phyloP scores from a whole-genome alignment of 257 asterid species.

The Solanum sejunctum region DNA sequence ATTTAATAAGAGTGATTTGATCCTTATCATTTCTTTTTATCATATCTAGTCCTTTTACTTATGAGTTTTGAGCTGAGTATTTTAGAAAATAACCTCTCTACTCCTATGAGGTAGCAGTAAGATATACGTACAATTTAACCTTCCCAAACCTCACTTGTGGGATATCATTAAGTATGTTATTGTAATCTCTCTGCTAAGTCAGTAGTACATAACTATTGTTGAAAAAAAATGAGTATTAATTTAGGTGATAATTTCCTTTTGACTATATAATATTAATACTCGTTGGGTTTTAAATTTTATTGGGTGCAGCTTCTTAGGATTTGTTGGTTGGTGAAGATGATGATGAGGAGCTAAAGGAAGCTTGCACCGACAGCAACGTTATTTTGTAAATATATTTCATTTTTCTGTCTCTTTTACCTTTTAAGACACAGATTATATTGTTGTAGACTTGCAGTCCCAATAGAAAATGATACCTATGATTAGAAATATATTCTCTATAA shows the following conservation, averaged over 20 bases:
- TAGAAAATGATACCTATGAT: background rate
- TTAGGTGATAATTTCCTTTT: background rate
- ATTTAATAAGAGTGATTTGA: no score
- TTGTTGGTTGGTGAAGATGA: slow-evolving; percentile 31
- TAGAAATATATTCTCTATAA: background rate
- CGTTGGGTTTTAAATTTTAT: background rate
- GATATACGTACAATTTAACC: no score
- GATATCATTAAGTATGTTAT: no score
- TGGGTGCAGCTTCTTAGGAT: slow-evolving; percentile 37
- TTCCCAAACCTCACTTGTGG: no score
- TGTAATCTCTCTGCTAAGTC: no score
- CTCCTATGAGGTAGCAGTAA: no score
- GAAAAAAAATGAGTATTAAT: background rate
- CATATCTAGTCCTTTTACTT: no score
- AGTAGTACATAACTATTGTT: no score
- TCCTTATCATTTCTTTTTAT: no score
- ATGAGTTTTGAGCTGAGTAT: no score
- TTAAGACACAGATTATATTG: background rate
- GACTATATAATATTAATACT: background rate
- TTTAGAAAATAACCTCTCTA: no score
- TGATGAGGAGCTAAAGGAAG: background rate
- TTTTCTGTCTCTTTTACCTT: background rate
- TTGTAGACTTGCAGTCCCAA: background rate
- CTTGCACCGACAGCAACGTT: background rate
- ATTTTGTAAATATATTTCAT: background rate